Evolutionary conservation across 2,329 filamentous ascomycete genomes (phyloP).

Genomic region (Keithomyces neogunnii): DNA sequence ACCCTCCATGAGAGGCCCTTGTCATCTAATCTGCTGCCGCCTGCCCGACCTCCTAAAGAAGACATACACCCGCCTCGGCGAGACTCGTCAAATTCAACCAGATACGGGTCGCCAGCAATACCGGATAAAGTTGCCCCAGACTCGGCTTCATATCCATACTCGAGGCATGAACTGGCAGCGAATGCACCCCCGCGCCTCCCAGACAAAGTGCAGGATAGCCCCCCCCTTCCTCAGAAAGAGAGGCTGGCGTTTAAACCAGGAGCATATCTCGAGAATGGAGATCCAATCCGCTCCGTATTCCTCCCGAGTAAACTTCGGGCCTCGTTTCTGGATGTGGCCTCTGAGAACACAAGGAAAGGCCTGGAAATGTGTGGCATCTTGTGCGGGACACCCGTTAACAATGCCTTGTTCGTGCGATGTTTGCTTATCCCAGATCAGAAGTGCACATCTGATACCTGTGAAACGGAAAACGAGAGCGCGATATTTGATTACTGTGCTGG

Average conservation of each 20-base stretch:
- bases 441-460: constrained; percentile 86
- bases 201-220: constrained; percentile 17
- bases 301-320: constrained; percentile 67
- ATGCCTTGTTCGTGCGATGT: constrained; percentile 83
- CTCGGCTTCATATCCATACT: constrained; percentile 8
- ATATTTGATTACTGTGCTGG: constrained; percentile 85
- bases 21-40: constrained; percentile 16
- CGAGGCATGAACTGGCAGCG: neutral
- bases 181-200: constrained; percentile 18
- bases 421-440: constrained; percentile 88
- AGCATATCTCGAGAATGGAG: constrained; percentile 83
- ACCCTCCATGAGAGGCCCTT: constrained; percentile 10
- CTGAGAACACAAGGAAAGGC: constrained; percentile 68
- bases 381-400: constrained; percentile 83
- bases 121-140: constrained; percentile 18
- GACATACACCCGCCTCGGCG: constrained; percentile 2
- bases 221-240: constrained; percentile 36
- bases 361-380: constrained; percentile 94
- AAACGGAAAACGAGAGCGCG: constrained; percentile 77
- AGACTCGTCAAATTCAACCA: neutral
- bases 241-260: constrained; percentile 63
- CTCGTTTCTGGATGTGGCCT: constrained; percentile 66
- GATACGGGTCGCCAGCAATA: constrained; percentile 12
- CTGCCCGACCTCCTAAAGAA: constrained; percentile 25
- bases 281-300: constrained; percentile 79